Evolutionary conservation across 2,329 filamentous ascomycete species (phyloP).

Genomic region (Beauveria sp.): DNA sequence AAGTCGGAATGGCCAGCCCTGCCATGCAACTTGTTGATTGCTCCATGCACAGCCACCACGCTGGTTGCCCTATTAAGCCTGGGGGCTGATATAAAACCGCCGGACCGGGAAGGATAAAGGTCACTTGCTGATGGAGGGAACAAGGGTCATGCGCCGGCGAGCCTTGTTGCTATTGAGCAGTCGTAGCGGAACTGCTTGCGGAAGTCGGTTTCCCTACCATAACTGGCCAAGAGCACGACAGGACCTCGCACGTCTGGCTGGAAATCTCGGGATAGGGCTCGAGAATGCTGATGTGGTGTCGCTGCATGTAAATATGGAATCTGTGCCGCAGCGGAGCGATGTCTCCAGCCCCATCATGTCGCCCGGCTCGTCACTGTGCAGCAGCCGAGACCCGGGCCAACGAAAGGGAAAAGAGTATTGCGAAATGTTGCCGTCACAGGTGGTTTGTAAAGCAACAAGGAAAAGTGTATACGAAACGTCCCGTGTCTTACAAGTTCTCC

Average conservation of each 20-base stretch:
- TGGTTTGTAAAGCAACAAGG: not conserved
- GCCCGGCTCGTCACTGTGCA: not conserved
- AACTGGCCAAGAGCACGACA: too few species aligned
- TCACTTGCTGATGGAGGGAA: not conserved
- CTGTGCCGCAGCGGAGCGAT: not conserved
- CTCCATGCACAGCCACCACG: slow-evolving; percentile 1
- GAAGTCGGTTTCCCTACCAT: not conserved
- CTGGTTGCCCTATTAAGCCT: not conserved
- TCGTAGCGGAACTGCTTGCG: not conserved
- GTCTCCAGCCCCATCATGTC: not conserved
- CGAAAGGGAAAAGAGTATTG: too few species aligned
- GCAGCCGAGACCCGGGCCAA: not conserved
- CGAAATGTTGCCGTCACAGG: not conserved
- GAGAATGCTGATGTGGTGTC: not conserved
- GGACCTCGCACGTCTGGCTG: not conserved
- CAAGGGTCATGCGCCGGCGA: too few species aligned
- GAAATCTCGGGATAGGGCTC: not conserved
- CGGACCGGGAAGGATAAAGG: not conserved
- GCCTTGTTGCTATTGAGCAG: too few species aligned
- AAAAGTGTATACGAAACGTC: not conserved
- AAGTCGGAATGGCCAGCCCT: slow-evolving; percentile 1
- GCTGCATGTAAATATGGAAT: not conserved
- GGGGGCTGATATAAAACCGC: not conserved
- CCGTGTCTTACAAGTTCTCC: not conserved
- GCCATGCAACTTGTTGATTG: not conserved